phyloP scores from a whole-genome alignment of 1,139 yeast species.

The Debaryomyces sp. region DNA sequence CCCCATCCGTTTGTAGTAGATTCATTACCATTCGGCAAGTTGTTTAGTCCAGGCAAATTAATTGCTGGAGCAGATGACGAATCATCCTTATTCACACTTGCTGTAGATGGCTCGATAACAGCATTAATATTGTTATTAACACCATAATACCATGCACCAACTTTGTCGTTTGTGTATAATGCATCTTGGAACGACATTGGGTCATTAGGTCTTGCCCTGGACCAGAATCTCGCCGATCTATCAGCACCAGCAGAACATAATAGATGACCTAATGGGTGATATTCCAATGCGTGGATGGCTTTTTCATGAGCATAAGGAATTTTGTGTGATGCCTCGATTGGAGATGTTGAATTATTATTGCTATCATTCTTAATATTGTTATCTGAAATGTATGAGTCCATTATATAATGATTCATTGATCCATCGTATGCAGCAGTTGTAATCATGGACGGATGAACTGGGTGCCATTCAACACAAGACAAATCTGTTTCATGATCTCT shows the following conservation, averaged over 20 bases:
- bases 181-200: constrained; percentile 82
- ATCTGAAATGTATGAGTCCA: constrained; percentile 55
- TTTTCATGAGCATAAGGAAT: constrained; percentile 95
- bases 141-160: constrained; percentile 73
- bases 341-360: constrained; percentile 20
- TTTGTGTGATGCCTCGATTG: constrained; percentile 56
- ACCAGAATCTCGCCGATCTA: constrained; percentile 93
- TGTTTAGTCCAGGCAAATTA: constrained; percentile 30
- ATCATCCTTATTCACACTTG: constrained; percentile 11
- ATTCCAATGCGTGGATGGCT: constrained; percentile 86
- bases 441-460: constrained; percentile 76
- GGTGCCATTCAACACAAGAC: constrained; percentile 90
- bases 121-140: constrained; percentile 69
- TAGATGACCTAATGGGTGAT: constrained; percentile 92
- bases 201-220: constrained; percentile 89
- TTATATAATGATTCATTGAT: constrained; percentile 72
- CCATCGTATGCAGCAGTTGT: constrained; percentile 93
- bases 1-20: constrained; percentile 12
- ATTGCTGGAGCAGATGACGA: constrained; percentile 10
- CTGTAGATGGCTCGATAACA: constrained; percentile 37
- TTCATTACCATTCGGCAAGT: constrained; percentile 14
- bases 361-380: constrained; percentile 6
- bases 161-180: constrained; percentile 66
- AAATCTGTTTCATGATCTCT: constrained; percentile 85
- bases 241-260: constrained; percentile 93